Conservation (phyloP, 306 rosid species). For the Rosa multiflora region DNA sequence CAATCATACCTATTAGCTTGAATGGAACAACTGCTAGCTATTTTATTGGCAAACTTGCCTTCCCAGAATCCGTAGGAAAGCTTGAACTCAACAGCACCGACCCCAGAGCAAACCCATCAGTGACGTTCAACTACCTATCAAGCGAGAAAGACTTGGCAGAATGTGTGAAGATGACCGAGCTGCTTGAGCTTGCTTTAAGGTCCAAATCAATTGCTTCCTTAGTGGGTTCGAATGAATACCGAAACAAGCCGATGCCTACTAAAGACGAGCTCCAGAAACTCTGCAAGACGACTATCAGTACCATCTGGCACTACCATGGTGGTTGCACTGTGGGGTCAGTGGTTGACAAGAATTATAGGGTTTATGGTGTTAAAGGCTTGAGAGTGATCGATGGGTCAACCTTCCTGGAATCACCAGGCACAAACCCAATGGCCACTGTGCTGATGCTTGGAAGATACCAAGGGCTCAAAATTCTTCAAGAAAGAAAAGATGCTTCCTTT, state of each 20-base stretch:
- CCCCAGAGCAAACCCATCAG: constrained; percentile 64
- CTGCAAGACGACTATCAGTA: constrained; percentile 55
- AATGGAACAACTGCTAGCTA: constrained; percentile 36
- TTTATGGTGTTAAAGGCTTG: constrained; percentile 47
- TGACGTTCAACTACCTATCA: constrained; percentile 64
- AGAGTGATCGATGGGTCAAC: constrained; percentile 73
- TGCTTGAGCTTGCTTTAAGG: constrained; percentile 30
- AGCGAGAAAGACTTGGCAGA: constrained; percentile 41
- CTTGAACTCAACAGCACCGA: constrained; percentile 53
- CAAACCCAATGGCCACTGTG: constrained; percentile 69
- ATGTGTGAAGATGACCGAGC: constrained; percentile 48
- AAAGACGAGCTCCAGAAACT: constrained; percentile 37
- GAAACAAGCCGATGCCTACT: constrained; percentile 24
- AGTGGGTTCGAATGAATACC: constrained; percentile 33
- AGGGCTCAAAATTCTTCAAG: constrained; percentile 51
- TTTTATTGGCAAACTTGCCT: constrained; percentile 52
- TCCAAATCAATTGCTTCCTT: constrained; percentile 52
- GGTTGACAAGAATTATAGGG: constrained; percentile 53
- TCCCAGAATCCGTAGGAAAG: constrained; percentile 51
- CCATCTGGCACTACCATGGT: constrained; percentile 75
- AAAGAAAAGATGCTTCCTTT: too few species aligned
- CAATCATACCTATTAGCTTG: constrained; percentile 46
- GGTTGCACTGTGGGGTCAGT: constrained; percentile 60
- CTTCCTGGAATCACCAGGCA: constrained; percentile 62
- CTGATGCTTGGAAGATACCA: constrained; percentile 77